phyloP scores from a whole-genome alignment of 164 flowering plant species.

The Vitis riparia region DNA sequence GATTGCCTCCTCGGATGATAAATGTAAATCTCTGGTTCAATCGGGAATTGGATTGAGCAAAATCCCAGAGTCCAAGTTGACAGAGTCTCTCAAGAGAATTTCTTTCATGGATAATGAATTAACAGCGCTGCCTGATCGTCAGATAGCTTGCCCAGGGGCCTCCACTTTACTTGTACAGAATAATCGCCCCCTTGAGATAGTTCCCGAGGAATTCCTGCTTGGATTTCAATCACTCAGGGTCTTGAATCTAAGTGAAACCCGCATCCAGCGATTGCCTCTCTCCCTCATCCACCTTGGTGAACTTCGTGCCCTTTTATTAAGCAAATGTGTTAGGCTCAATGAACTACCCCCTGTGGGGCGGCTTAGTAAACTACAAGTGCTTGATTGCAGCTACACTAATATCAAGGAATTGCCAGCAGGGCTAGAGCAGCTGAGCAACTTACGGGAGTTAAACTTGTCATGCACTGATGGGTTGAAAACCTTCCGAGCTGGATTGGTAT shows the following conservation, averaged over 20 bases:
- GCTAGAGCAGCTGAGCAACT: neutral
- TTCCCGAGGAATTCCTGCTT: constrained; percentile 15
- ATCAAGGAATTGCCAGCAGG: constrained; percentile 23
- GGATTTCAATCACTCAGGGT: constrained; percentile 13
- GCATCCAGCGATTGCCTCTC: constrained; percentile 16
- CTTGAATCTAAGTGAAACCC: constrained; percentile 21
- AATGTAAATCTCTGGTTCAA: constrained; percentile 2
- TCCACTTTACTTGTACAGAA: constrained; percentile 22
- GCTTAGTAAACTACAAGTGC: constrained; percentile 18
- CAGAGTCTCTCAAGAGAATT: constrained; percentile 2
- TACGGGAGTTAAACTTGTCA: constrained; percentile 16
- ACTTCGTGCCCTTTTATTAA: too few species aligned
- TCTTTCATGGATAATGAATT: constrained; percentile 17
- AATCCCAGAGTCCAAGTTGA: neutral
- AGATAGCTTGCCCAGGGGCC: constrained; percentile 3
- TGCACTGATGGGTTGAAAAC: constrained; percentile 12
- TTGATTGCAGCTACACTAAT: constrained; percentile 22
- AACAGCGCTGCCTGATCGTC: constrained; percentile 3
- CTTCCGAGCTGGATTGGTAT: constrained; percentile 10
- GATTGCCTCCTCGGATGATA: too few species aligned
- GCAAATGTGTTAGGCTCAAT: too few species aligned
- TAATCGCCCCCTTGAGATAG: constrained; percentile 9
- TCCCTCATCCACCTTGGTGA: neutral
- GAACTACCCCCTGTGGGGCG: too few species aligned
- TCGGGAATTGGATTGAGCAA: constrained; percentile 10